These are phyloP conservation scores for Erigeron canadensis DNA, from an alignment of 129 eudicot genomes.

Conservation along the genomic window DNA sequence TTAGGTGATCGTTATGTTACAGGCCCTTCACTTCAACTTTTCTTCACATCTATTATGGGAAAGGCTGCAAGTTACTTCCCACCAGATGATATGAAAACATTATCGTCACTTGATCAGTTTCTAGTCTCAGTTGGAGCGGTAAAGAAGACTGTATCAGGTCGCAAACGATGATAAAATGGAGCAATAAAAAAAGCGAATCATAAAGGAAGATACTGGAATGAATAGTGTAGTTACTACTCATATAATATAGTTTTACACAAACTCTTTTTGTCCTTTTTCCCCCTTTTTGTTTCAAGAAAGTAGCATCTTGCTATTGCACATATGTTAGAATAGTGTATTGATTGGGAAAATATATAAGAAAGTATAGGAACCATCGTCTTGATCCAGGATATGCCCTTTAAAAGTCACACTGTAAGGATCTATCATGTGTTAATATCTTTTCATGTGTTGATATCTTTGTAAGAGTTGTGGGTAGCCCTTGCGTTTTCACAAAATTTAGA, in stretches of 20 bases:
- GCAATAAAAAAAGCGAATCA: conserved; percentile 21
- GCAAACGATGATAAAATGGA: conserved; percentile 42
- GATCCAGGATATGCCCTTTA: no score
- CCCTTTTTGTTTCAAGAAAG: conserved; percentile 9
- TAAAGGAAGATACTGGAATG: conserved; percentile 13
- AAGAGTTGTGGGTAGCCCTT: no score
- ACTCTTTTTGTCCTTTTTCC: background rate
- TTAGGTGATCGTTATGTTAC: conserved; percentile 83
- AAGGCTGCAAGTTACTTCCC: conserved; percentile 94
- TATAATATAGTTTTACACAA: conserved; percentile 23
- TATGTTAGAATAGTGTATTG: conserved; percentile 15
- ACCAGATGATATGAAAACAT: conserved; percentile 97
- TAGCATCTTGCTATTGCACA: conserved; percentile 24
- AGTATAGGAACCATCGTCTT: background rate
- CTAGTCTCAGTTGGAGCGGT: conserved; percentile 97
- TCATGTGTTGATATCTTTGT: no score
- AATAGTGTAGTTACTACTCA: conserved; percentile 25
- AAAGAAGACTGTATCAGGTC: conserved; percentile 94
- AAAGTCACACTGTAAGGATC: no score
- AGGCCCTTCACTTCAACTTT: conserved; percentile 78
- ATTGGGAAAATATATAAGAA: background rate
- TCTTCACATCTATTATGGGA: conserved; percentile 83
- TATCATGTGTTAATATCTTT: no score
- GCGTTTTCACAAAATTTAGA: no score
- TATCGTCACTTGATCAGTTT: conserved; percentile 93